Evolutionary conservation across 768 basidiomycete species (phyloP).

Genomic region (Termitomyces sp.): DNA sequence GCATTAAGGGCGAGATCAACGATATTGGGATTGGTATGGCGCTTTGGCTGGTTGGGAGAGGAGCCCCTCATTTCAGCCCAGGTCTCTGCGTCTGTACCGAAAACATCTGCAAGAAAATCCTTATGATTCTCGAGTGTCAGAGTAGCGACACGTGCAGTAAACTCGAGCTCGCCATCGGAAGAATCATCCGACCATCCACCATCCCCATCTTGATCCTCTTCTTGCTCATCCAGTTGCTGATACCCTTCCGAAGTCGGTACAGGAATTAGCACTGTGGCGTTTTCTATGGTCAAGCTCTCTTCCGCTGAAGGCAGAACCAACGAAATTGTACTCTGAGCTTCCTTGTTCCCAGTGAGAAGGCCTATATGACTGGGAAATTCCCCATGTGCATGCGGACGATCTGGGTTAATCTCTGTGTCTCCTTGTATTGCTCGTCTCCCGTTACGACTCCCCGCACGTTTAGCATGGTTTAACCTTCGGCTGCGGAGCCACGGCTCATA

Average conservation of each 20-base stretch:
- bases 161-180: conserved; percentile 32
- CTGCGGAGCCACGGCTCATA: conserved; percentile 80
- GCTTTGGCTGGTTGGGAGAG: conserved; percentile 20
- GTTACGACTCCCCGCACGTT: conserved; percentile 42
- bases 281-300: conserved; percentile 2
- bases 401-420: conserved; percentile 16
- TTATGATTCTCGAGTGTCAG: conserved; percentile 20
- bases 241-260: conserved; percentile 20
- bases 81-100: conserved; percentile 60
- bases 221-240: conserved; percentile 21
- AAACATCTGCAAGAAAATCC: conserved; percentile 58
- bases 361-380: conserved; percentile 36
- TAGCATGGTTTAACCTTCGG: conserved; percentile 55
- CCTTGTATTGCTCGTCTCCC: conserved; percentile 19
- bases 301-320: conserved; percentile 17
- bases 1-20: conserved; percentile 50
- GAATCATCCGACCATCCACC: conserved; percentile 17
- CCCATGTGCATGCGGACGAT: conserved; percentile 18
- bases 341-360: conserved; percentile 48
- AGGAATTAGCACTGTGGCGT: neutral
- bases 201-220: conserved; percentile 2
- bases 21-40: conserved; percentile 37
- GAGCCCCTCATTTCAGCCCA: conserved; percentile 51
- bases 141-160: conserved; percentile 33
- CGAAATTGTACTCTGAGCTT: conserved; percentile 32